Conservation (phyloP, 768 basidiomycete genomes). For the Guyanaporus albipodus region DNA sequence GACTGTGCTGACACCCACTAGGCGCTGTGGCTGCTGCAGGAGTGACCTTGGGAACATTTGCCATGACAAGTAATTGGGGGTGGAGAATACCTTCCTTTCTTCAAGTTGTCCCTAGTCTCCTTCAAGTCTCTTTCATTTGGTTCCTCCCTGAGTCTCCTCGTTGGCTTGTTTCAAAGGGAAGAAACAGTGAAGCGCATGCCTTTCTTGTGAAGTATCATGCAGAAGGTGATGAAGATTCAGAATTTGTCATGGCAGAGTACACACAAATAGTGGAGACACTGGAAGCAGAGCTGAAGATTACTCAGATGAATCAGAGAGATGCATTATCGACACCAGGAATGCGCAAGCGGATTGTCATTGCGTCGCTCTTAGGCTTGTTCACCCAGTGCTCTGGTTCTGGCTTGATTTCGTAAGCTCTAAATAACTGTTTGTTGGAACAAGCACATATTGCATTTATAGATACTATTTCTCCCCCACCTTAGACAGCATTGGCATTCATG, state of each 20-base stretch:
- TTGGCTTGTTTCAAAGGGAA: conserved; percentile 57
- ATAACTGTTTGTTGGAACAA: too few relatives aligned
- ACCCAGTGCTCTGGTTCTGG: conserved; percentile 10
- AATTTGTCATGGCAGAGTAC: too few relatives aligned
- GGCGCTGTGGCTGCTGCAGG: conserved; percentile 38
- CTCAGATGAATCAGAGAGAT: too few relatives aligned
- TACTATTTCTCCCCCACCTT: conserved; percentile 3
- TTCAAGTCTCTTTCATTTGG: conserved; percentile 50
- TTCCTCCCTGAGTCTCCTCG: conserved; percentile 61
- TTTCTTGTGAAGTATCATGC: conserved; percentile 57
- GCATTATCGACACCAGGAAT: conserved; percentile 13
- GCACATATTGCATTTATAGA: background rate
- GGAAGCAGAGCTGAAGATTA: too few relatives aligned
- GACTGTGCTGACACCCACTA: too few relatives aligned
- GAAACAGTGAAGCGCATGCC: conserved; percentile 42
- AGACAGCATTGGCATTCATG: conserved; percentile 7
- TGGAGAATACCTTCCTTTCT: conserved; percentile 35
- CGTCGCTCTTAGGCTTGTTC: conserved; percentile 14
- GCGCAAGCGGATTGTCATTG: conserved; percentile 13
- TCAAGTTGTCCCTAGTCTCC: conserved; percentile 48
- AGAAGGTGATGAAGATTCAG: too few relatives aligned
- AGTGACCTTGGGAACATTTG: conserved; percentile 59
- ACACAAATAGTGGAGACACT: too few relatives aligned
- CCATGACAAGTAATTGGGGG: conserved; percentile 35
- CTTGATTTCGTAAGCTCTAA: background rate